Evolutionary conservation across 805 yeast genomes (phyloP).

Genomic region (Myxozyma geophila): DNA sequence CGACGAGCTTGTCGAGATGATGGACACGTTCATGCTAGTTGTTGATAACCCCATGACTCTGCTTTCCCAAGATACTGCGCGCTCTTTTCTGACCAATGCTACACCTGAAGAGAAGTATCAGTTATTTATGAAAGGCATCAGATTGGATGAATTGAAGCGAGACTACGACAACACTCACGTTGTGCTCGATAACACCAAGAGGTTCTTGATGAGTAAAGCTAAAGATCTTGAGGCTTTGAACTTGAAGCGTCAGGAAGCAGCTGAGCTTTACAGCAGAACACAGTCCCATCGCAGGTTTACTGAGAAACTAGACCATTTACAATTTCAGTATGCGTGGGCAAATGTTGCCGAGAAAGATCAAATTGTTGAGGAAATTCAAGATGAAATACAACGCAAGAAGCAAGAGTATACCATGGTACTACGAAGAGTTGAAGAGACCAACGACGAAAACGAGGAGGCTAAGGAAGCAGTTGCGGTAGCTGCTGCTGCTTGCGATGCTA

Average conservation of each 20-base stretch:
- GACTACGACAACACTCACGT: slow-evolving; percentile 50
- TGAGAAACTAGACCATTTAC: slow-evolving; percentile 15
- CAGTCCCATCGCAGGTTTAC: slow-evolving; percentile 24
- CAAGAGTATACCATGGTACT: slow-evolving; percentile 10
- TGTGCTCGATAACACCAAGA: slow-evolving; percentile 48
- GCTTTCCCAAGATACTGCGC: slow-evolving; percentile 90
- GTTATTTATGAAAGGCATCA: slow-evolving; percentile 80
- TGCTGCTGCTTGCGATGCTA: neutral
- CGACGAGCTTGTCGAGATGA: slow-evolving; percentile 66
- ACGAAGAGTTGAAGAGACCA: neutral
- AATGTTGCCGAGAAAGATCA: slow-evolving; percentile 25
- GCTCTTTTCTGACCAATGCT: slow-evolving; percentile 81
- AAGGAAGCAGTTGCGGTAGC: neutral
- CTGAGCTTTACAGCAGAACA: slow-evolving; percentile 24
- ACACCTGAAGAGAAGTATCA: slow-evolving; percentile 72
- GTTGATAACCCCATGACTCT: slow-evolving; percentile 92
- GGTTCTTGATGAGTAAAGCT: slow-evolving; percentile 13
- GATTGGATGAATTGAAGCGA: slow-evolving; percentile 61
- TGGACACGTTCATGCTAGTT: slow-evolving; percentile 72
- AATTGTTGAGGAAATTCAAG: neutral
- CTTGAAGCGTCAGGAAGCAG: slow-evolving; percentile 48
- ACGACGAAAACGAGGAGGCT: slow-evolving; percentile 1
- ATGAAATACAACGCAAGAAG: slow-evolving; percentile 1
- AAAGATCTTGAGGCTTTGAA: slow-evolving; percentile 50
- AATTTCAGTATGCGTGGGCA: slow-evolving; percentile 35